Evolutionary conservation across 352 stramenopile genomes (phyloP).

Genomic region (Globisporangium echinulatum): DNA sequence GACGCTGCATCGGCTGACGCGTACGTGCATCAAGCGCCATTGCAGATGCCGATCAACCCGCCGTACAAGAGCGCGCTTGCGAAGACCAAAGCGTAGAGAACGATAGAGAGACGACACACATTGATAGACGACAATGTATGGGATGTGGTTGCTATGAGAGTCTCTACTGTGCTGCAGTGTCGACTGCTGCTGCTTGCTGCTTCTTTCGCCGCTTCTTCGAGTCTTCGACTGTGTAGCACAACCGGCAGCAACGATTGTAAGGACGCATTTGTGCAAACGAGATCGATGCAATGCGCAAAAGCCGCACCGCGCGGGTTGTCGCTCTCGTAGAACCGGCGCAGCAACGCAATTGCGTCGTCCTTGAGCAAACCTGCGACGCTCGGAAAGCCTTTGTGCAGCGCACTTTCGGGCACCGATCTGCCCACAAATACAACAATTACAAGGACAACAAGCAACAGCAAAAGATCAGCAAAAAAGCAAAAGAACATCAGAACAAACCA

Average conservation of each 20-base stretch:
- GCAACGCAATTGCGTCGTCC: slow-evolving; percentile 73
- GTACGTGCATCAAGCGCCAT: slow-evolving; percentile 68
- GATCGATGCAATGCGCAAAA: not conserved
- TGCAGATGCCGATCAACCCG: slow-evolving; percentile 84
- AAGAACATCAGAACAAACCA: too few species aligned
- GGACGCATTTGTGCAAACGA: slow-evolving; percentile 4
- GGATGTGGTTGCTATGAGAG: not conserved
- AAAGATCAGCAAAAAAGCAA: not conserved
- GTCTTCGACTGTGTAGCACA: slow-evolving; percentile 37
- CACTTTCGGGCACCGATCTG: slow-evolving; percentile 32
- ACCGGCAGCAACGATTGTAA: too few species aligned
- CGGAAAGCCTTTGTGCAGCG: slow-evolving; percentile 50
- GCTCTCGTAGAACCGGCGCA: slow-evolving; percentile 87
- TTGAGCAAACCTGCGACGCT: slow-evolving; percentile 72
- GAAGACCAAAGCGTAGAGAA: slow-evolving; percentile 27
- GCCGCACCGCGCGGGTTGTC: slow-evolving; percentile 81
- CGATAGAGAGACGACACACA: slow-evolving; percentile 3
- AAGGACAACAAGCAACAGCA: too few species aligned
- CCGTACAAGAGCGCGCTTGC: slow-evolving; percentile 74
- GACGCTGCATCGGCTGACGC: not conserved
- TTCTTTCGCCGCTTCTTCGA: slow-evolving; percentile 80
- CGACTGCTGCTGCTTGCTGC: slow-evolving; percentile 10
- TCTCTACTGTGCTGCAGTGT: not conserved
- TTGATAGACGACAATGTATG: not conserved
- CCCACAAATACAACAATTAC: too few species aligned